These are phyloP conservation scores for Fusarium marasasianum DNA, from an alignment of 2,329 filamentous ascomycete species.

Conservation along the genomic window DNA sequence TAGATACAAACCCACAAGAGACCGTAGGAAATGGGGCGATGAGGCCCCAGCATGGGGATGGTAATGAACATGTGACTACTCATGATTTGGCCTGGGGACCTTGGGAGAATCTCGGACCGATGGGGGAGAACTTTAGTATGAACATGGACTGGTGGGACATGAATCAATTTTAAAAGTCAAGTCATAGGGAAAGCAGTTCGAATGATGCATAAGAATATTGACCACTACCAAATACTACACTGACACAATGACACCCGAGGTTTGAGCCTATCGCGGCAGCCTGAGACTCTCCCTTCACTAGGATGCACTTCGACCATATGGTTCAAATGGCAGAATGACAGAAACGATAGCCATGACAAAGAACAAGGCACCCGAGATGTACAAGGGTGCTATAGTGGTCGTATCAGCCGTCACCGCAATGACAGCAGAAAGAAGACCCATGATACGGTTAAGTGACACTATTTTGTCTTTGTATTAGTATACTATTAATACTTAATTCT, in stretches of 20 bases:
- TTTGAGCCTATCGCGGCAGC: rapidly evolving
- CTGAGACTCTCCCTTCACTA: background rate
- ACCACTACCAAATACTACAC: too few species aligned
- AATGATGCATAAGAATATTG: too few species aligned
- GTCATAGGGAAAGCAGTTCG: rapidly evolving
- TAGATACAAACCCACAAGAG: background rate
- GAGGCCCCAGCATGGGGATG: background rate
- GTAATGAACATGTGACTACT: background rate
- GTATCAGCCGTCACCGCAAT: constrained; percentile 63
- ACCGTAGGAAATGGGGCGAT: background rate
- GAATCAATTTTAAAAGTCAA: constrained; percentile 1
- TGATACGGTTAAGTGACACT: constrained; percentile 3
- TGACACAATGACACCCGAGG: rapidly evolving
- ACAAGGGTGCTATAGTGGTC: constrained; percentile 69
- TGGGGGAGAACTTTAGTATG: background rate
- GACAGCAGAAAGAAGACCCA: constrained; percentile 19
- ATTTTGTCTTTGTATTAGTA: too few species aligned
- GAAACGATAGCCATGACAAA: constrained; percentile 67
- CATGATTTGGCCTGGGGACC: constrained; percentile 27
- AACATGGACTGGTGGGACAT: constrained; percentile 29
- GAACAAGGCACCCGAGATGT: constrained; percentile 72
- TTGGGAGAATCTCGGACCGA: constrained; percentile 23
- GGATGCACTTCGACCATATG: constrained; percentile 53
- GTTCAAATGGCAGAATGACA: constrained; percentile 71
- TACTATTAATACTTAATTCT: too few species aligned